Evolutionary conservation across 257 asterid genomes (phyloP), one percentile per base, ranked within the genome.

Genomic region (Penstemon barbatus): DNA sequence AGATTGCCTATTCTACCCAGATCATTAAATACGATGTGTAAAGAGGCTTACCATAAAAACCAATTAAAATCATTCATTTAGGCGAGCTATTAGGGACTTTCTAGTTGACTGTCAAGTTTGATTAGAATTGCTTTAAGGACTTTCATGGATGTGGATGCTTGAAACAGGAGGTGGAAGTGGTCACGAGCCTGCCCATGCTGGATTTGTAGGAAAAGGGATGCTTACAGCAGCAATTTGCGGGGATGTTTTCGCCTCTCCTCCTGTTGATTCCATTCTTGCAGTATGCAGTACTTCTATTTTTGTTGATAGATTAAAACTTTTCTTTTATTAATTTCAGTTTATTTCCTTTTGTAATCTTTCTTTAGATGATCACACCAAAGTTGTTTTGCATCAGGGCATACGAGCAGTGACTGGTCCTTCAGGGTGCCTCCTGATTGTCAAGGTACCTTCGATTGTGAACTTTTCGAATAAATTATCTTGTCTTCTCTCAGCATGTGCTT

Each of bases 121-220:
- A 69, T 68, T 62, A 69, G 48, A 63, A 61, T 64, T 68, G 63
- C 6, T 57, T 40, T 73, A 64, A 41, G 8, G 43, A 62, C 25
- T 41, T 33, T 56, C 49, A 33, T 61, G 54, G n/a, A 56, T 36
- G 65, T 76, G 67, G 33, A 64, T 66, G 53, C 66, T 42, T 75
- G 65, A 68, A 50, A 65, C 87, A 93, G 99, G 99, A 69, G 99
- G 97, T 70, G 99, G 99, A 78, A 93, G 97, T 78, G 99, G 99
- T 63, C 99, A 93, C 18, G 99, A 93, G 83, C 99, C 99, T 69
- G 94, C 96, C 72, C 94, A 91, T 78, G 99, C 96, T 70, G 99
- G 99, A 81, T 93, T 83, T 85, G 97, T 93, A 64, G 99, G 99
- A 80, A 96, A 93, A 80, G 99, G 99, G 70, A 93, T 93, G 99